Percentiles rank a stretch among this genome's conserved stretches.
Evolutionary conservation across 306 rosid genomes (phyloP).

Genomic region (Castanea sativa): DNA sequence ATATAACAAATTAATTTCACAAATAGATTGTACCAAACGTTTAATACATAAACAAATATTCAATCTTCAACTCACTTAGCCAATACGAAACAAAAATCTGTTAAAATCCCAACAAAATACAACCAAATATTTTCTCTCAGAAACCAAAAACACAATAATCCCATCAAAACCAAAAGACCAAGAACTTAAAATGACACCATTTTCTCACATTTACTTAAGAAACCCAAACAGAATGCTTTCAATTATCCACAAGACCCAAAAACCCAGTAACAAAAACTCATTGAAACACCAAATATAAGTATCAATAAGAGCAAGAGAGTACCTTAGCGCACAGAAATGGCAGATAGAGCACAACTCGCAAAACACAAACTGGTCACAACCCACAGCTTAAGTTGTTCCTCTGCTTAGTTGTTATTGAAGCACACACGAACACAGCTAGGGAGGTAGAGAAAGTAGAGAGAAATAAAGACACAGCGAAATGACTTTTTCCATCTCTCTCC

Average conservation of each 20-base stretch:
- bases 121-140: slow-evolving; percentile 19
- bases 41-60: slow-evolving; percentile 11
- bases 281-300: background rate
- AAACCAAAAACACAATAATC: slow-evolving; percentile 1
- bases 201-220: background rate
- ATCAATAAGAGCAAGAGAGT: background rate
- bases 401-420: slow-evolving; percentile 1
- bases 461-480: background rate
- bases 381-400: background rate
- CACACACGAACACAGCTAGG: slow-evolving; percentile 19
- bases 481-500: slow-evolving; percentile 38
- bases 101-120: slow-evolving; percentile 30
- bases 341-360: background rate
- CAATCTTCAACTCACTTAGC: background rate
- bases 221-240: background rate
- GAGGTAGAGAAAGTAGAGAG: background rate
- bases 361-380: background rate
- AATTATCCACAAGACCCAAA: background rate
- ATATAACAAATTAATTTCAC: background rate
- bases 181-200: background rate
- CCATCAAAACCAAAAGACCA: background rate
- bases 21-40: slow-evolving; percentile 18
- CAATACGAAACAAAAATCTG: slow-evolving; percentile 33
- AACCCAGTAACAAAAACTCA: background rate
- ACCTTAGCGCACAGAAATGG: background rate